Evolutionary conservation across 2,329 filamentous ascomycete species (phyloP).

Genomic region (Ceratocystis eucalypticola): DNA sequence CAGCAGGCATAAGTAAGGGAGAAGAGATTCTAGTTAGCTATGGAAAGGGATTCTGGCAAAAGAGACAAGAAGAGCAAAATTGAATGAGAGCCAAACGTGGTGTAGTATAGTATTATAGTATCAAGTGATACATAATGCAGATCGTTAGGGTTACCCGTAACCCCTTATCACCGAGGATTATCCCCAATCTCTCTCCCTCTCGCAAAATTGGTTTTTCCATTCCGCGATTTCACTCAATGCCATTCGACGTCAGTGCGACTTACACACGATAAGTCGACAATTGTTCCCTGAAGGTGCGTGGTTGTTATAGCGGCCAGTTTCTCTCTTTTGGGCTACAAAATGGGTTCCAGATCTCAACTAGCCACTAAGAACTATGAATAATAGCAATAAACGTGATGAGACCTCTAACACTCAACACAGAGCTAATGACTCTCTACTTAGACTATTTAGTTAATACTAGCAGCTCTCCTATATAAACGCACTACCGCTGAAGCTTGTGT

Average conservation of each 20-base stretch:
- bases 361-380: too few species aligned
- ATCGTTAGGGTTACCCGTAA: neutral
- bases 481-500: too few species aligned
- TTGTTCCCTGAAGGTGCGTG: too few species aligned
- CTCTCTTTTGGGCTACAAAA: too few species aligned
- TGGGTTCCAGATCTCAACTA: too few species aligned
- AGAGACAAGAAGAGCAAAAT: slow-evolving; percentile 7
- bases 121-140: neutral
- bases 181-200: neutral
- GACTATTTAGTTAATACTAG: too few species aligned
- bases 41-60: slow-evolving; percentile 51
- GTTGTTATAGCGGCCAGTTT: too few species aligned
- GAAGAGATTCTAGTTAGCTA: slow-evolving; percentile 54
- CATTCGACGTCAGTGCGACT: neutral
- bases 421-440: too few species aligned
- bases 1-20: slow-evolving; percentile 38
- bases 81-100: neutral
- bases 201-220: slow-evolving; percentile 15
- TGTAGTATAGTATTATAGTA: too few species aligned
- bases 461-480: too few species aligned
- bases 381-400: too few species aligned
- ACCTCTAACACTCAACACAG: too few species aligned
- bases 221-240: neutral
- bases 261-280: neutral
- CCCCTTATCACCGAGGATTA: neutral